Conservation (phyloP, 2,329 filamentous ascomycete genomes). For the Helicocarpus griseus region DNA sequence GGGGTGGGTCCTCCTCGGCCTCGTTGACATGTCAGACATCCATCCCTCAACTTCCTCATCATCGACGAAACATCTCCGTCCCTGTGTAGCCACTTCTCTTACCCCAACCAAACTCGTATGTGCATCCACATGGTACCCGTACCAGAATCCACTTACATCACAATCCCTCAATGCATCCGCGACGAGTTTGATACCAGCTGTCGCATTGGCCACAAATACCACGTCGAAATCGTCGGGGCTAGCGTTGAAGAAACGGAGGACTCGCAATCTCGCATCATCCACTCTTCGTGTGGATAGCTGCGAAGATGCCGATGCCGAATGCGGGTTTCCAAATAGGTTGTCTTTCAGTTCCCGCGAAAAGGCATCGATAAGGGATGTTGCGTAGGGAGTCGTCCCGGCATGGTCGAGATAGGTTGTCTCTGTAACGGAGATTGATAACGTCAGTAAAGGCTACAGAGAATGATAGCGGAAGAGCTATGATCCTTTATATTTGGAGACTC, state of each 20-base stretch:
- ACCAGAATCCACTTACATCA: slow-evolving; percentile 60
- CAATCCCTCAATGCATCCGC: slow-evolving; percentile 63
- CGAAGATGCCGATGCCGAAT: slow-evolving; percentile 75
- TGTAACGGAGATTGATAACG: slow-evolving; percentile 25
- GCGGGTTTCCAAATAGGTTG: slow-evolving; percentile 81
- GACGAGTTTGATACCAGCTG: slow-evolving; percentile 80
- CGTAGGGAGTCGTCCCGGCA: slow-evolving; percentile 79
- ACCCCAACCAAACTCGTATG: slow-evolving; percentile 84
- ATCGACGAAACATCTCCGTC: slow-evolving; percentile 52
- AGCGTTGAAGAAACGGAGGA: slow-evolving; percentile 70
- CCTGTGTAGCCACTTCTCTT: slow-evolving; percentile 57
- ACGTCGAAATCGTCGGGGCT: slow-evolving; percentile 75
- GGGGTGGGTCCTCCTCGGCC: slow-evolving; percentile 18
- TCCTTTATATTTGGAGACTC: not conserved
- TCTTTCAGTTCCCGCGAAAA: slow-evolving; percentile 72
- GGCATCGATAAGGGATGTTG: slow-evolving; percentile 68
- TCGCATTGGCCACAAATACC: slow-evolving; percentile 87
- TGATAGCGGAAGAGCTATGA: not conserved
- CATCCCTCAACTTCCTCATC: slow-evolving; percentile 57
- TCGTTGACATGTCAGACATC: slow-evolving; percentile 37
- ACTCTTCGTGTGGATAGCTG: slow-evolving; percentile 65
- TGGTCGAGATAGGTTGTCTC: slow-evolving; percentile 80
- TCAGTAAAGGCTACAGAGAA: not conserved
- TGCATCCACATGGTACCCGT: slow-evolving; percentile 71
- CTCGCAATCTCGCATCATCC: slow-evolving; percentile 62